Evolutionary conservation across 2,329 filamentous ascomycete genomes (phyloP), one percentile per base, ranked within the genome.

Genomic region (Claviceps arundinis): DNA sequence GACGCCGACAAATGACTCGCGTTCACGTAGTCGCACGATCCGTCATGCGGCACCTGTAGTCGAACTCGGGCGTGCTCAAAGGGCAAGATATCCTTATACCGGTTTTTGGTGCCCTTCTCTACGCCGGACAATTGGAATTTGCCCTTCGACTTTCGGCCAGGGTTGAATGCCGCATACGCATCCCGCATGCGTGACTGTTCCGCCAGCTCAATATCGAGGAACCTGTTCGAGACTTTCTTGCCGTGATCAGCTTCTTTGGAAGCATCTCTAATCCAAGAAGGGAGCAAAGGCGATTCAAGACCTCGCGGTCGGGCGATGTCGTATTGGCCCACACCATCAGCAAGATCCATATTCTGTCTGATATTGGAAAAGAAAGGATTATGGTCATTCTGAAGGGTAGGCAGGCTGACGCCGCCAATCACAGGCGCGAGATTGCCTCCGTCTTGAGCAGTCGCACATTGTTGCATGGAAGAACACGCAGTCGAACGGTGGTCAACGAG

Each of bases 361-460:
- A 98, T 97, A 57, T 96, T 97, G 55, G 83, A 82, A 66, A 97
- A 97, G 71, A 98, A 97, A 0, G 91, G 90, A 60, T 94, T 95
- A 0, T 82, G 76, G 1, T 81, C 79, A 54, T 81, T 82, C 57
- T 81, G 76, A 0, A 80, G 76, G 41, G 73, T 72, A 1, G 93
- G 93, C 65, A 97, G 81, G 54, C 81, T 79, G 56, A 95, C 95
- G 6, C 91, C 91, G 53, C 91, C 93, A 53, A 89, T 86, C n/a
- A 95, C 85, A 1, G 87, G 87, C 0, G 68, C 68, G 41, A 89
- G 65, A 11, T 67, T 70, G 5, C 65, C 68, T 26, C 68, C 67
- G 16, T 30, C 30, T 37, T 62, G 64, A 9, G 71, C 72, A 4
- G 48, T 52, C 5, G 53, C 37, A 3, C 26, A 42, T 5, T 43